phyloP scores from a whole-genome alignment of 371 early-diverging fungal genomes.

The Batkoa obscura region DNA sequence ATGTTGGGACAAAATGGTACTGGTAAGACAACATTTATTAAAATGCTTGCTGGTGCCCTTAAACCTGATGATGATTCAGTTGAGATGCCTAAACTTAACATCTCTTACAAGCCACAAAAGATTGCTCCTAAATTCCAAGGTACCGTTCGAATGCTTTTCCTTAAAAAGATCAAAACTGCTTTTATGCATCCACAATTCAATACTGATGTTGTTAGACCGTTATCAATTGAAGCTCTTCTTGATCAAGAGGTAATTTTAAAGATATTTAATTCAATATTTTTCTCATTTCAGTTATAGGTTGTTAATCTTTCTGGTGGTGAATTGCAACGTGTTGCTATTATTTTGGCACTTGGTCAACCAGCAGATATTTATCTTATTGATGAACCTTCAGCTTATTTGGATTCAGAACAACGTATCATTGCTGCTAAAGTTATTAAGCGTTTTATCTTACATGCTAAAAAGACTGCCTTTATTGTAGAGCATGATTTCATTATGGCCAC shows the following conservation, averaged over 20 bases:
- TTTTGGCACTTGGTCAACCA: conserved; percentile 83
- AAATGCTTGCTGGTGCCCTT: conserved; percentile 82
- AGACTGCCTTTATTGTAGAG: conserved; percentile 99
- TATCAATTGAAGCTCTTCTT: conserved; percentile 82
- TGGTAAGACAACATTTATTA: conserved; percentile 98
- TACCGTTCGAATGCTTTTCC: conserved; percentile 90
- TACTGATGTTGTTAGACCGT: conserved; percentile 95
- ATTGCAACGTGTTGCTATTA: conserved; percentile 98
- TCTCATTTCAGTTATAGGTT: not conserved
- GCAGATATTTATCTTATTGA: conserved; percentile 99
- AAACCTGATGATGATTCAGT: conserved; percentile 61
- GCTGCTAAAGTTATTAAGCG: conserved; percentile 98
- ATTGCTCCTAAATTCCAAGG: conserved; percentile 93
- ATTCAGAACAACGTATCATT: conserved; percentile 99
- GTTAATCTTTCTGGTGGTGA: conserved; percentile 96
- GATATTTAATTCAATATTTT: not conserved
- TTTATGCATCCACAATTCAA: conserved; percentile 95
- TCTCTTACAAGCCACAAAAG: conserved; percentile 98
- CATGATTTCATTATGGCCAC: conserved; percentile 99
- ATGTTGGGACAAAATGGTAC: conserved; percentile 99
- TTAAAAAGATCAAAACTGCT: conserved; percentile 78
- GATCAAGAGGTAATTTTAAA: conserved; percentile 64
- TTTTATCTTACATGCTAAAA: conserved; percentile 93
- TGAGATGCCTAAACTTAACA: conserved; percentile 67
- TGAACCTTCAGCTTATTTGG: conserved; percentile 99